Evolutionary conservation across 371 early-diverging fungal species (phyloP).

Genomic region (Zychaea mexicana): DNA sequence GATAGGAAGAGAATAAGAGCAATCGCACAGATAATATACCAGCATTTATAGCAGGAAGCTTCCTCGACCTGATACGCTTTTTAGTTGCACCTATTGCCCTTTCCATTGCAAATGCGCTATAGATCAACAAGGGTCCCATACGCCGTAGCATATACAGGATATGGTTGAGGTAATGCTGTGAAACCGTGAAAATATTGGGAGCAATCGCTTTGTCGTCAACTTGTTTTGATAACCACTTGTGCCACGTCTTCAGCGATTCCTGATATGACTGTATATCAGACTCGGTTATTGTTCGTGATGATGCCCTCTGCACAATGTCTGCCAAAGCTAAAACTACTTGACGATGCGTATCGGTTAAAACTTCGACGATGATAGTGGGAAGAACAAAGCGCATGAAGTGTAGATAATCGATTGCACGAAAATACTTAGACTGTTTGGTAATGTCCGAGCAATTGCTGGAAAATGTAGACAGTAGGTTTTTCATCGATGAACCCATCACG

Average conservation of each 20-base stretch:
- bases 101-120: conserved; percentile 6
- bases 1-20: not conserved
- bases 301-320: not conserved
- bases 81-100: conserved; percentile 1
- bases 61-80: not conserved
- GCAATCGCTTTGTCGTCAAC: not conserved
- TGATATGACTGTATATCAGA: not conserved
- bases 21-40: conserved; percentile 2
- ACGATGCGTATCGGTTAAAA: not conserved
- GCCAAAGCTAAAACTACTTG: not conserved
- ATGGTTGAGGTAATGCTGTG: conserved; percentile 3
- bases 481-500: not conserved
- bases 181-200: not conserved
- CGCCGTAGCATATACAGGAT: not conserved
- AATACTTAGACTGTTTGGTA: not conserved
- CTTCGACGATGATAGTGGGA: not conserved
- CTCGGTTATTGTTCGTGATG: not conserved
- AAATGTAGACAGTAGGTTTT: not conserved
- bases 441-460: not conserved
- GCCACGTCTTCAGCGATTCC: not conserved
- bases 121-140: not conserved
- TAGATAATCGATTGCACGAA: not conserved
- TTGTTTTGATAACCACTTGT: not conserved
- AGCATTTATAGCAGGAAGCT: not conserved
- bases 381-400: not conserved